These are phyloP conservation scores for Ceratobasidium sp. DNA, from an alignment of 1,284 basidiomycete species.

Conservation along the genomic window DNA sequence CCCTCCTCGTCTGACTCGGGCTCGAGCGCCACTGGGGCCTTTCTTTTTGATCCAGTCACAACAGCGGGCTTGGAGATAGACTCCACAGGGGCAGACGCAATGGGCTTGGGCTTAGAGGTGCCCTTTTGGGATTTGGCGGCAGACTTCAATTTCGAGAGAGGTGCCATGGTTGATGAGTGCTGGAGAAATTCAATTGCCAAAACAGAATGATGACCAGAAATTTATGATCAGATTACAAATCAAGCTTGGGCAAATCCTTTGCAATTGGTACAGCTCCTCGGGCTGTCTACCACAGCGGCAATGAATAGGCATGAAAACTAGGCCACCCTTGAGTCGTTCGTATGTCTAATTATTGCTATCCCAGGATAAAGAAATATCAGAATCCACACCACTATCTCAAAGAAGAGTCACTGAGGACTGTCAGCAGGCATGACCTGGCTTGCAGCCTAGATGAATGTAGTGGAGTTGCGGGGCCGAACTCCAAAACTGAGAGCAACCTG, in stretches of 20 bases:
- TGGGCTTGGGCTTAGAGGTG: conserved; percentile 9
- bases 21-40: neutral
- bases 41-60: neutral
- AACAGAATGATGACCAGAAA: neutral
- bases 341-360: neutral
- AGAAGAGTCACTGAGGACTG: neutral
- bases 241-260: neutral
- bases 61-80: conserved; percentile 41
- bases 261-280: neutral
- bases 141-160: conserved; percentile 46
- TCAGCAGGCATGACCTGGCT: neutral
- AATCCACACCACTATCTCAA: conserved; percentile 12
- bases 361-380: conserved; percentile 13
- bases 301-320: neutral
- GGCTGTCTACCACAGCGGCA: neutral
- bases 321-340: neutral
- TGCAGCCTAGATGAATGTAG: neutral
- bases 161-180: conserved; percentile 51
- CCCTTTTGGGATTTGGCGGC: conserved; percentile 35
- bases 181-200: neutral
- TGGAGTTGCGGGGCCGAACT: neutral
- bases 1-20: conserved; percentile 44
- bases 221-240: conserved; percentile 21
- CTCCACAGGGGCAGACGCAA: conserved; percentile 40
- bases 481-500: neutral